Evolutionary conservation across 108 stramenopile species (phyloP).

Genomic region (Cylindrotheca closterium): DNA sequence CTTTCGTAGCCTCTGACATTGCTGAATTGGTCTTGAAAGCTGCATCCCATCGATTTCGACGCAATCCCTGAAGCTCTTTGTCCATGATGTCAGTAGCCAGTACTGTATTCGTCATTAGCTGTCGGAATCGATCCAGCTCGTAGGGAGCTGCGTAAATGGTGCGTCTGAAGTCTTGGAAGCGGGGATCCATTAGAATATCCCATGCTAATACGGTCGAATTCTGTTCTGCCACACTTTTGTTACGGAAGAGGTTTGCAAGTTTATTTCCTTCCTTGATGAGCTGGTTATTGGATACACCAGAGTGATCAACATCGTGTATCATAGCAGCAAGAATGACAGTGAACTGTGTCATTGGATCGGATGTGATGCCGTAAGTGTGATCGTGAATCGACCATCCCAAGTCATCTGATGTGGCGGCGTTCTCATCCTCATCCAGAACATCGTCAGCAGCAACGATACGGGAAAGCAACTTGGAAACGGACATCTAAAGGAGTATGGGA

Average conservation of each 20-base stretch:
- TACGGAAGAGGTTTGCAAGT: constrained; percentile 22
- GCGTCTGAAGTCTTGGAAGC: constrained; percentile 31
- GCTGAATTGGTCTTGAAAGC: too few relatives aligned
- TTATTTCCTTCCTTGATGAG: constrained; percentile 41
- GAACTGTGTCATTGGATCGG: constrained; percentile 51
- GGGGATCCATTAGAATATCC: constrained; percentile 44
- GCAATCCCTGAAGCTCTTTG: too few relatives aligned
- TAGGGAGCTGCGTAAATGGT: constrained; percentile 31
- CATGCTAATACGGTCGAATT: constrained; percentile 46
- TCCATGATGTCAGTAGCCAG: too few relatives aligned
- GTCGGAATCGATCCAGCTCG: too few relatives aligned
- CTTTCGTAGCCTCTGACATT: too few relatives aligned
- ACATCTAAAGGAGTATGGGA: constrained; percentile 45
- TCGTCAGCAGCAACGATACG: constrained; percentile 9
- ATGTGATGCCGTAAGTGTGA: constrained; percentile 21
- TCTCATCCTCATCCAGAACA: background rate
- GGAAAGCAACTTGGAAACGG: constrained; percentile 32
- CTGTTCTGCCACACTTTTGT: constrained; percentile 46
- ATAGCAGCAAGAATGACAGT: constrained; percentile 51
- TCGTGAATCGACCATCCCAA: constrained; percentile 12
- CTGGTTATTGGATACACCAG: constrained; percentile 46
- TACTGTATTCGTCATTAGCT: too few relatives aligned
- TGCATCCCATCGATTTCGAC: too few relatives aligned
- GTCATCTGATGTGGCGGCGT: constrained; percentile 1
- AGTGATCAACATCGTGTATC: constrained; percentile 64